phyloP scores from a whole-genome alignment of 2,329 filamentous ascomycete genomes.

The Pestalotiopsis sp. region DNA sequence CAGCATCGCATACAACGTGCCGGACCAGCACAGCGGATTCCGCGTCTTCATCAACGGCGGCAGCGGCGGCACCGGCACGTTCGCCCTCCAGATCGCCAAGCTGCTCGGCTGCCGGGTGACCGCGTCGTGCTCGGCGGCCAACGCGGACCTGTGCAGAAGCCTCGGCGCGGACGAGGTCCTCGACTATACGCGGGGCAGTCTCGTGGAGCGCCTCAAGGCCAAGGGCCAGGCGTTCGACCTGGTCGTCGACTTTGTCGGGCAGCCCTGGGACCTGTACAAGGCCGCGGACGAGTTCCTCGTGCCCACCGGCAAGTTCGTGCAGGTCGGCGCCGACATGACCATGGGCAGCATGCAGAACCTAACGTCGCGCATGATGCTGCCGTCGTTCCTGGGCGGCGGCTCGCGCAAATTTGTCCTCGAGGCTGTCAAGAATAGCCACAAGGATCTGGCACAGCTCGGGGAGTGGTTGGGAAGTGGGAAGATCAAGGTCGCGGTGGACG shows the following conservation, averaged over 20 bases:
- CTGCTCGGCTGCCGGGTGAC: constrained; percentile 59
- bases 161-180: constrained; percentile 65
- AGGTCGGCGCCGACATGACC: constrained; percentile 45
- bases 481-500: constrained; percentile 57
- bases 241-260: constrained; percentile 59
- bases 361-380: constrained; percentile 27
- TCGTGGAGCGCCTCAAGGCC: constrained; percentile 45
- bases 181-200: constrained; percentile 54
- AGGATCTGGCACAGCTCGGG: constrained; percentile 52
- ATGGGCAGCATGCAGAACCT: constrained; percentile 18
- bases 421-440: constrained; percentile 36
- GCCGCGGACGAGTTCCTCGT: constrained; percentile 53
- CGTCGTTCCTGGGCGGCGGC: constrained; percentile 39
- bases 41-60: constrained; percentile 65
- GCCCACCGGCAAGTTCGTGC: constrained; percentile 51
- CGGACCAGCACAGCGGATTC: constrained; percentile 35
- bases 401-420: constrained; percentile 44
- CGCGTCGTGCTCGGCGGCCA: constrained; percentile 56
- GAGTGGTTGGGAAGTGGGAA: constrained; percentile 61
- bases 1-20: constrained; percentile 44
- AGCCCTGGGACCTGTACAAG: constrained; percentile 51
- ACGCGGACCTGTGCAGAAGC: constrained; percentile 55
- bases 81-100: constrained; percentile 64
- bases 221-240: constrained; percentile 51
- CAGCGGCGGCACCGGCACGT: constrained; percentile 60